Evolutionary conservation across 139 green algal species (phyloP), one percentile per base, ranked within the genome.

Genomic region (Diplosphaera chodatii): DNA sequence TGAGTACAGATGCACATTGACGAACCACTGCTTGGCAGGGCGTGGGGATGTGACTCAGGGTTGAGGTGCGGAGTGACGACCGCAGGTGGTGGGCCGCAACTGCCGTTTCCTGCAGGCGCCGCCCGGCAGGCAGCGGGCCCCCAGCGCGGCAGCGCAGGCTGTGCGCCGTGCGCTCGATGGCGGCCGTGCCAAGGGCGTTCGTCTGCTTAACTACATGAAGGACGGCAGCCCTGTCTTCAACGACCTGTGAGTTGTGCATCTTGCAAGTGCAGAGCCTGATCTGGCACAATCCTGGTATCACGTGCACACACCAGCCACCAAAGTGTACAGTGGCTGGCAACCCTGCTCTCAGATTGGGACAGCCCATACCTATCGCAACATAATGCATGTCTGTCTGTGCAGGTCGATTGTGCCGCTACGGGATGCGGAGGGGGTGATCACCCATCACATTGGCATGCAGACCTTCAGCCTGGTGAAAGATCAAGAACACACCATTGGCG

Each of bases 81-180:
- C 48, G 16, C 48, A 59, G 48, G 70, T 75, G 16, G n/a, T 80
- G 28, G 75, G 69, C 37, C 76, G 64, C 66, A 80, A 80, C 69
- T 80, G 75, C 69, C 48, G 75, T 32, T 80, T 80, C 69, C 59
- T 79, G 56, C 75, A 80, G 55, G 75, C 69, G 6, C 55, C 75
- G 22, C 70, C 64, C 34, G 64, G 63, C 6, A 31, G 64, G 40
- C 55, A 48, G n/a, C 31, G 63, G 2, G 66, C 72, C 10, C 66
- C 64, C 30, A 67, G 63, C 66, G 31, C 59, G 4, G 34, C 63
- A 1, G 72, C 73, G 2, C 73, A 33, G 37, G 55, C 65, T 29
- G 29, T 78, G 22, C 37, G 41, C 8, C 34, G 34, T 4, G 37
- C 34, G 1, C 28, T 70, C 3, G 32, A 70, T 10, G 41, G 37